Base-by-base conservation (phyloP, 176 grass and related monocot genomes). In the Chloris gayana region DNA sequence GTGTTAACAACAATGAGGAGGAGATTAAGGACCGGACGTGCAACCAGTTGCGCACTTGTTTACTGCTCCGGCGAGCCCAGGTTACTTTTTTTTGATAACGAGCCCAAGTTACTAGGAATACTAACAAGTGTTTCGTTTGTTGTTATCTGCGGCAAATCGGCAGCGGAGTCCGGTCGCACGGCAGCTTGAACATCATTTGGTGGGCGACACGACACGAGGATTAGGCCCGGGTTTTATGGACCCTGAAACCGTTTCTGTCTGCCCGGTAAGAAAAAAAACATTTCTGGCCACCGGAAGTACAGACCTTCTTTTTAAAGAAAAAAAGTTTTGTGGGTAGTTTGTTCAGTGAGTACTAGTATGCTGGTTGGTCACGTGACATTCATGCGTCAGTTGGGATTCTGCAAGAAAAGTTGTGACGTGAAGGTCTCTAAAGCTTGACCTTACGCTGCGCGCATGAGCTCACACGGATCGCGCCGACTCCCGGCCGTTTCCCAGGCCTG, bases 41-140 rank as follows among this genome's bases (percentile, higher is more conserved):
- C 10, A 11, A 35, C 67, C 21, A 17, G 25, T 22, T 11, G 34
- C 6, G 53, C 35, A 24, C 25, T 53, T 81, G 38, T 35, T 46
- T 67, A 88, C 22, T 67, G 83, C 15, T 85, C 82, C 17, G 66
- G 42, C 10, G 51, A 70, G 56, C 73, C 51, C 64, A 69, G 77
- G 64, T 69, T n/a, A n/a, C n/a, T n/a, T n/a, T n/a, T n/a, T n/a
- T n/a, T n/a, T n/a, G n/a, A n/a, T n/a, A n/a, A n/a, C n/a, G n/a
- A n/a, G n/a, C n/a, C n/a, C n/a, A n/a, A n/a, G n/a, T n/a, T 69
- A 69, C 82, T 9, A 69, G 25, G 26, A 44, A 32, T n/a, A n/a
- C 41, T 6, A 53, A 53, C 11, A 7, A 33, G 30, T 6, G 77
- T 57, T 39, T 74, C 44, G 5, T 77, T 47, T 53, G 27, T 21